These are phyloP conservation scores for Albatrellus sp. DNA, from an alignment of 1,284 basidiomycete genomes.

Conservation along the genomic window DNA sequence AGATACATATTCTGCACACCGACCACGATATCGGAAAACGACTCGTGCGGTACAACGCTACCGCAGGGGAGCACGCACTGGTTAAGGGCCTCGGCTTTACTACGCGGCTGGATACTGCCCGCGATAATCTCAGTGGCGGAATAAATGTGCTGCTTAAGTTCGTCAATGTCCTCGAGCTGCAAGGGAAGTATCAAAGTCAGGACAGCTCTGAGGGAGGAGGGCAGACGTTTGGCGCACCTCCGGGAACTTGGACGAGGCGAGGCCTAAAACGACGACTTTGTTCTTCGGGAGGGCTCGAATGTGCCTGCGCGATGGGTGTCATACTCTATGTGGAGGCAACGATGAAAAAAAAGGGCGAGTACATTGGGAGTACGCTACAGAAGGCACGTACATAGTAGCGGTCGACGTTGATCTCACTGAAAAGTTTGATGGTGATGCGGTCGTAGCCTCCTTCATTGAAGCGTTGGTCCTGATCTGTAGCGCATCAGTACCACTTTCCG, in stretches of 20 bases:
- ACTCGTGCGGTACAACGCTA: background rate
- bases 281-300: conserved; percentile 60
- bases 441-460: conserved; percentile 69
- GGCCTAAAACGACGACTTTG: conserved; percentile 62
- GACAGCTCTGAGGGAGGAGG: background rate
- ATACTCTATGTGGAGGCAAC: conserved; percentile 48
- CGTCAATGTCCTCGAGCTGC: conserved; percentile 47
- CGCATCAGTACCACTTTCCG: background rate
- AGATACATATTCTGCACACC: conserved; percentile 42
- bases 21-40: background rate
- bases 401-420: conserved; percentile 64
- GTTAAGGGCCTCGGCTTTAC: conserved; percentile 41
- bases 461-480: conserved; percentile 31
- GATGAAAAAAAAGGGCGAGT: too few species aligned
- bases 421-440: conserved; percentile 63
- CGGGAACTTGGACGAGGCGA: conserved; percentile 63
- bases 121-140: conserved; percentile 52
- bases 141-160: conserved; percentile 47
- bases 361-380: conserved; percentile 1
- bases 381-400: conserved; percentile 45
- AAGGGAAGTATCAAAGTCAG: conserved; percentile 1
- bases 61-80: conserved; percentile 30
- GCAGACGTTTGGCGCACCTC: conserved; percentile 22
- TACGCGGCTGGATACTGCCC: conserved; percentile 36
- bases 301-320: conserved; percentile 64